Base-by-base conservation (phyloP, 495 filamentous ascomycete species). In the Darksidea phi region DNA sequence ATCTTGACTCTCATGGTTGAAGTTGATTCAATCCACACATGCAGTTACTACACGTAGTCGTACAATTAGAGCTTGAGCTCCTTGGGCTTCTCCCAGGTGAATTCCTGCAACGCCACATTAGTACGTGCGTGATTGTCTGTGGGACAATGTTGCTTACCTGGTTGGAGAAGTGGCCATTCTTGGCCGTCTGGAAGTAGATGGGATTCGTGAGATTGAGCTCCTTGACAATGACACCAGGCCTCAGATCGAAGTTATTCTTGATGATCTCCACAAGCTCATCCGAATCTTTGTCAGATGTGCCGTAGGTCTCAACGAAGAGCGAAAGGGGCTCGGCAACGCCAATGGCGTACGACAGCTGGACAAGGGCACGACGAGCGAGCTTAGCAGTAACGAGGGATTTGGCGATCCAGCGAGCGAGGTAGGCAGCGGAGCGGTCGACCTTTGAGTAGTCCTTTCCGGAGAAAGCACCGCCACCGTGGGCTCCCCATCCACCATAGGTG, bases 381-480 rank as follows among this genome's bases (percentile, higher is more conserved):
- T 86, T 86, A 70, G 93, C 88, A 69, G 86, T 78, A 59, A 98
- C 90, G 64, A 98, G 82, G 42, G 94, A 98, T 86, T 98, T 98
- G 75, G 94, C 94, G 76, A 98, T 89, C 94, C 94, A 98, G 69
- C 94, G 90, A 70, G 87, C 91, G 66, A 96, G 84, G 80, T 98
- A 98, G 71, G 94, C 94, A 67, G 94, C 94, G 28, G 93, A 97
- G 68, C 94, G 89, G 76, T 98, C 94, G 78, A 98, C 94, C 84
- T 98, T 98, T 80, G 91, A 96, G 88, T 96, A 98, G 76, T 98
- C 94, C 86, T 98, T 98, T 74, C 94, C 94, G 72, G 94, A 97
- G 88, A 98, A 98, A 76, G 94, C 94, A 84, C 94, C 94, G 80
- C 94, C 94, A 84, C 94, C 94, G 82, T 98, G 94, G 68, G 94